Base-by-base conservation (phyloP, 805 yeast genomes). In the Metschnikowia orientalis region DNA sequence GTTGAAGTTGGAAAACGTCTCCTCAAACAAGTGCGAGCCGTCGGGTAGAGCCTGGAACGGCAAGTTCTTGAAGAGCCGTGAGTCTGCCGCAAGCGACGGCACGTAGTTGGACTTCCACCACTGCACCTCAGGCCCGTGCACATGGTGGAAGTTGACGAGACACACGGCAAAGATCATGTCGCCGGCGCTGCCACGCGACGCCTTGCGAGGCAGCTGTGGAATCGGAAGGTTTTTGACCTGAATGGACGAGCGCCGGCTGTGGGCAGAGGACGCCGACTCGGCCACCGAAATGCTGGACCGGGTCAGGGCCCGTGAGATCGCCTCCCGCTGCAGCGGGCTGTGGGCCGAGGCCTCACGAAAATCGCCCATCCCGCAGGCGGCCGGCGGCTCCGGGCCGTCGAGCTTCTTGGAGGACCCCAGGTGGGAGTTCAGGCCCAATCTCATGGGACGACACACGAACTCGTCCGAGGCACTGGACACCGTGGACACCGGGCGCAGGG, bases 1-100 rank as follows among this genome's bases (percentile, higher is more conserved):
- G 15, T 95, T 89, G 60, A 90, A 90, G 53, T 86, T 86, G 15
- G 95, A 81, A 51, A 89, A 87, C 1, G 95, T 88, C 56, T 92
- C 97, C 53, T 88, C 95, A 53, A 80, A 90, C 14, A 89, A 70
- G 56, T 92, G 98, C 2, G 94, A 81, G 4, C 97, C 97, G 59
- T 92, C 98, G 0, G 98, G 97, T 14, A 92, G 63, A 2, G 96
- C 95, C 54, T 89, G 97, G 52, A 92, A 92, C 3, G 98, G 94
- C 25, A 92, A 59, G 50, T 81, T 78, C 8, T 92, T 88, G 89
- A 96, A 92, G 12, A 82, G 60, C 25, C 61, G 57, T 14, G 60
- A 60, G 21, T 53, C 46, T 1, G 14, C 8, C 32, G 6, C 40
- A 35, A 9, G 44, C 44, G 33, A 60, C 2, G 51, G 46, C 19